Conservation (phyloP, 805 yeast genomes). For the Ogataea parapolymorpha region DNA sequence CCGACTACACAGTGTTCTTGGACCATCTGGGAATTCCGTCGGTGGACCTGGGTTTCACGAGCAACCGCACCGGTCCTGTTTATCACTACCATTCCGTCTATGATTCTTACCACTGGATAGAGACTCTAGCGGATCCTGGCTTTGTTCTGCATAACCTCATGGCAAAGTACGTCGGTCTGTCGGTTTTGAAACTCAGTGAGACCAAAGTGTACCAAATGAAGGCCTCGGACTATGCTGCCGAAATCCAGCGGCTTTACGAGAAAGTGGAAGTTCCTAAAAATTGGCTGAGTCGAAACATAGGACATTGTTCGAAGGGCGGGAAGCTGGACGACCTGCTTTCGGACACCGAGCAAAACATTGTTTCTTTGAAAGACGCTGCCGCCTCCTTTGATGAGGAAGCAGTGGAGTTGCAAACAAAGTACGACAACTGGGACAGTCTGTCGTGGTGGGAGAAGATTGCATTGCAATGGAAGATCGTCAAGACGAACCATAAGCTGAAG, state of each 20-base stretch:
- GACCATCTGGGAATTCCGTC: constrained; percentile 61
- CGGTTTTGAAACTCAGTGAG: constrained; percentile 48
- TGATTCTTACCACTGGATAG: constrained; percentile 73
- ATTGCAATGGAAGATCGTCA: constrained; percentile 23
- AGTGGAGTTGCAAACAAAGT: constrained; percentile 19
- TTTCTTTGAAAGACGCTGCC: constrained; percentile 22
- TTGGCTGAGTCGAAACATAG: constrained; percentile 20
- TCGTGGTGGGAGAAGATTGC: constrained; percentile 27
- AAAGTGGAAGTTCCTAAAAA: constrained; percentile 25
- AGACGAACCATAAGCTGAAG: constrained; percentile 39
- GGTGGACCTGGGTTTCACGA: constrained; percentile 53
- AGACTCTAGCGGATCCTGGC: constrained; percentile 56
- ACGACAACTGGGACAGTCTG: constrained; percentile 25
- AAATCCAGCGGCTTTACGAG: constrained; percentile 49
- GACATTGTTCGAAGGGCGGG: neutral
- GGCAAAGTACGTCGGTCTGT: constrained; percentile 50
- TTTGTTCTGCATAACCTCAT: constrained; percentile 56
- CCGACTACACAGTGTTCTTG: constrained; percentile 62
- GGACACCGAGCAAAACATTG: constrained; percentile 28
- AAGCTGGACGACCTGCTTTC: constrained; percentile 26
- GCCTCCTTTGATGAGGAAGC: constrained; percentile 27
- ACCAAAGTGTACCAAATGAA: constrained; percentile 43
- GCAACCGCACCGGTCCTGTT: constrained; percentile 46
- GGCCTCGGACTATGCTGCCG: constrained; percentile 45
- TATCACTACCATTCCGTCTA: constrained; percentile 77